Evolutionary conservation across 441 rosid genomes (phyloP).

Genomic region (Mallotus japonicus): DNA sequence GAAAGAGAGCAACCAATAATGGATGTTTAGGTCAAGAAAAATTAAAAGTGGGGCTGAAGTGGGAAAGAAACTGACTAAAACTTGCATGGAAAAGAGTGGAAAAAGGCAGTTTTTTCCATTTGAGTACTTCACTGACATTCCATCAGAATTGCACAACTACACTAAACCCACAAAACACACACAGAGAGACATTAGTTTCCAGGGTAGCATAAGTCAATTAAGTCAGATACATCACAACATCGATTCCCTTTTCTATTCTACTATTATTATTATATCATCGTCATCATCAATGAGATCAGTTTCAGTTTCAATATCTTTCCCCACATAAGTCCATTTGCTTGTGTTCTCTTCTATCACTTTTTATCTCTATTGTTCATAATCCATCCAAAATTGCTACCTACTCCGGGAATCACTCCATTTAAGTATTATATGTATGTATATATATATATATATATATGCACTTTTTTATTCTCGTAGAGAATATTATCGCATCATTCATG

Average conservation of each 20-base stretch:
- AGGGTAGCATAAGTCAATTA: slow-evolving; percentile 23
- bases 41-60: neutral
- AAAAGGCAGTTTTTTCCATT: slow-evolving; percentile 41
- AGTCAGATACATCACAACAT: slow-evolving; percentile 70
- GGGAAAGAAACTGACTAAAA: neutral
- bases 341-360: slow-evolving; percentile 48
- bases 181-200: slow-evolving; percentile 26
- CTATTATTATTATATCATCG: slow-evolving; percentile 22
- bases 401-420: slow-evolving; percentile 53
- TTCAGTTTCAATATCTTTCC: slow-evolving; percentile 22
- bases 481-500: slow-evolving; percentile 42
- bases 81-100: slow-evolving; percentile 37
- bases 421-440: slow-evolving; percentile 26
- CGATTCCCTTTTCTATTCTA: slow-evolving; percentile 65
- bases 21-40: slow-evolving; percentile 1
- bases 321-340: slow-evolving; percentile 42
- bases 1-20: slow-evolving; percentile 12
- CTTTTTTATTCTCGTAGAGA: slow-evolving; percentile 33
- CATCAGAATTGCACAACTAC: slow-evolving; percentile 39
- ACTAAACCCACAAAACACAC: slow-evolving; percentile 28
- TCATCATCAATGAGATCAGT: slow-evolving; percentile 31
- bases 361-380: slow-evolving; percentile 29
- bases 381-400: slow-evolving; percentile 65
- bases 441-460: slow-evolving; percentile 8
- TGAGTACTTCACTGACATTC: slow-evolving; percentile 70